These are phyloP conservation scores for Chamaecrista fasciculata DNA, from an alignment of 306 rosid species.

Conservation along the genomic window DNA sequence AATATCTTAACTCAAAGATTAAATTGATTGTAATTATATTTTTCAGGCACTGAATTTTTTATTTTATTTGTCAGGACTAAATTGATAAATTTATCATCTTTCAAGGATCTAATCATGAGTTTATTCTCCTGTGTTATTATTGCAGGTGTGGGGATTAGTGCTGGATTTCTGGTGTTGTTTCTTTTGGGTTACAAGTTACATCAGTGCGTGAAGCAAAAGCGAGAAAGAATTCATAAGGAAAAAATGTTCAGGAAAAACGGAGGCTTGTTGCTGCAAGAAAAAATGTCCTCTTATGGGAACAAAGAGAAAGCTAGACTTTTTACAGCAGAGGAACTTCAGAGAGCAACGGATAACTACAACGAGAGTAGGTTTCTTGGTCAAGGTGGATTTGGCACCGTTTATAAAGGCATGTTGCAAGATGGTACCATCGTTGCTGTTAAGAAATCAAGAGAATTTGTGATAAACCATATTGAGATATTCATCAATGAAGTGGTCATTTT, in stretches of 20 bases:
- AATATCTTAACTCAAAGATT: too few species aligned
- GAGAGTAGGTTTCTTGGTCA: conserved; percentile 40
- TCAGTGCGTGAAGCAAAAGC: conserved; percentile 29
- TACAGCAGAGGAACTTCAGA: conserved; percentile 44
- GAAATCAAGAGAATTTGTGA: conserved; percentile 37
- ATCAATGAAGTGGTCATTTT: conserved; percentile 51
- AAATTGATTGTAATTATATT: too few species aligned
- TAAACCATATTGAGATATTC: conserved; percentile 37
- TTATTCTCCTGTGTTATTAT: too few species aligned
- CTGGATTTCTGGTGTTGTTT: conserved; percentile 35
- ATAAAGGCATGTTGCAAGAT: conserved; percentile 43
- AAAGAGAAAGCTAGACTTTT: conserved; percentile 44
- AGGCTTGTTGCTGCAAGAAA: conserved; percentile 47
- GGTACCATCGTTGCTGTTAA: conserved; percentile 48
- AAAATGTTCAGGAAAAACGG: conserved; percentile 59
- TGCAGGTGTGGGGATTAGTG: conserved; percentile 49
- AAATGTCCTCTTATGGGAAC: conserved; percentile 30
- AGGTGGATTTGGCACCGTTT: conserved; percentile 48
- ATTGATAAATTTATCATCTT: too few species aligned
- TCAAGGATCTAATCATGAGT: too few species aligned
- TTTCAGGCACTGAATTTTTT: too few species aligned
- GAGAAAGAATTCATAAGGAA: conserved; percentile 24
- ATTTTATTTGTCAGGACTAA: too few species aligned
- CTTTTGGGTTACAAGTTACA: conserved; percentile 34
- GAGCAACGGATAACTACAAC: conserved; percentile 49